Percentiles rank a stretch among this genome's conserved stretches.
phyloP scores from a whole-genome alignment of 495 filamentous ascomycete genomes.

The Trichoderma orchidacearum region DNA sequence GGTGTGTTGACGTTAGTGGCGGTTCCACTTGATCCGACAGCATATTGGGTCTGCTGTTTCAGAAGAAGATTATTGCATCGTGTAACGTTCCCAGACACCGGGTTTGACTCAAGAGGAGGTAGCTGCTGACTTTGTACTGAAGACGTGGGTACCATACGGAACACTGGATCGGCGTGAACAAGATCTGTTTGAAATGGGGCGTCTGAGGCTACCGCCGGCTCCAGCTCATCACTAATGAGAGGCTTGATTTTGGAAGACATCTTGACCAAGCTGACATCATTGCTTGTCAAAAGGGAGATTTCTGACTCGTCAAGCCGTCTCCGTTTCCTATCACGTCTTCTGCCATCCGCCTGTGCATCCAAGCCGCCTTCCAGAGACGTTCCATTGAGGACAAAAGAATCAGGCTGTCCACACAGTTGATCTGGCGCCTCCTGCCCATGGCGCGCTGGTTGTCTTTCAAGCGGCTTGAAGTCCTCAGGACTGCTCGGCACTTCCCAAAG shows the following conservation, averaged over 20 bases:
- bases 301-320: neutral
- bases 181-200: neutral
- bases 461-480: neutral
- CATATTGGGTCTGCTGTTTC: neutral
- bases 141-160: neutral
- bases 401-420: neutral
- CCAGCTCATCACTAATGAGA: neutral
- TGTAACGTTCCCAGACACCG: neutral
- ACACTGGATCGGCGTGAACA: neutral
- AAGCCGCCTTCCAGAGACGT: neutral
- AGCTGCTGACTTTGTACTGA: neutral
- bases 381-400: neutral
- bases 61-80: neutral
- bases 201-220: neutral
- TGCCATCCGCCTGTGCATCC: neutral
- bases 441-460: neutral
- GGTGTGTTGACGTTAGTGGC: constrained; percentile 2
- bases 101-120: neutral
- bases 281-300: neutral
- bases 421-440: neutral
- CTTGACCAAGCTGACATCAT: neutral
- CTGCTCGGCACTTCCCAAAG: constrained; percentile 1
- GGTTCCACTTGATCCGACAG: neutral
- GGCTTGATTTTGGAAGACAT: neutral
- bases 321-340: neutral